phyloP scores from a whole-genome alignment of 805 yeast genomes.

The Ogataea methylovora region DNA sequence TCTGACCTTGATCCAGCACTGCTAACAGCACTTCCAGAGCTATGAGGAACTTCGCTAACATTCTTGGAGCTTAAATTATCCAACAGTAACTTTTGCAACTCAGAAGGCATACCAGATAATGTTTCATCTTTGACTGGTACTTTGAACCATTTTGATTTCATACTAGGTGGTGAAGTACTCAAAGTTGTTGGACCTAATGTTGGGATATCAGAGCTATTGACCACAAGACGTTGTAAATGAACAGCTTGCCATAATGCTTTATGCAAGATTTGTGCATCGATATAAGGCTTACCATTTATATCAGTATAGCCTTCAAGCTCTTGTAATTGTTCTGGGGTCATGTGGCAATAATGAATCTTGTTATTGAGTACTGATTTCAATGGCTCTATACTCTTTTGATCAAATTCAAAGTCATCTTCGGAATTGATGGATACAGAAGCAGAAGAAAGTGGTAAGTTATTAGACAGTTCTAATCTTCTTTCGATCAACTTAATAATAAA shows the following conservation, averaged over 20 bases:
- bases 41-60: slow-evolving; percentile 2
- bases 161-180: slow-evolving; percentile 21
- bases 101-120: slow-evolving; percentile 34
- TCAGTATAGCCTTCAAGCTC: slow-evolving; percentile 33
- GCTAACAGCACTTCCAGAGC: no score
- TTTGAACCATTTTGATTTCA: slow-evolving; percentile 27
- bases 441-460: no score
- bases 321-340: slow-evolving; percentile 40
- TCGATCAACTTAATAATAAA: slow-evolving; percentile 37
- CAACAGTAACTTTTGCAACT: slow-evolving; percentile 18
- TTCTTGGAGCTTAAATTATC: slow-evolving; percentile 14
- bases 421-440: not conserved
- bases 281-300: slow-evolving; percentile 27
- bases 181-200: slow-evolving; percentile 22
- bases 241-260: slow-evolving; percentile 45
- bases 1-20: no score
- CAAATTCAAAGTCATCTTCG: not conserved
- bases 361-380: slow-evolving; percentile 30
- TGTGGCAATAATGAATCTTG: slow-evolving; percentile 39
- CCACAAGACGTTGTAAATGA: slow-evolving; percentile 32
- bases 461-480: slow-evolving; percentile 18
- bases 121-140: slow-evolving; percentile 43
- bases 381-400: slow-evolving; percentile 7
- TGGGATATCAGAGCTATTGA: slow-evolving; percentile 19
- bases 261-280: slow-evolving; percentile 31